Percentiles rank a stretch among this genome's conserved stretches.
phyloP scores from a whole-genome alignment of 345 rosid species.

The Physaria fendleri region DNA sequence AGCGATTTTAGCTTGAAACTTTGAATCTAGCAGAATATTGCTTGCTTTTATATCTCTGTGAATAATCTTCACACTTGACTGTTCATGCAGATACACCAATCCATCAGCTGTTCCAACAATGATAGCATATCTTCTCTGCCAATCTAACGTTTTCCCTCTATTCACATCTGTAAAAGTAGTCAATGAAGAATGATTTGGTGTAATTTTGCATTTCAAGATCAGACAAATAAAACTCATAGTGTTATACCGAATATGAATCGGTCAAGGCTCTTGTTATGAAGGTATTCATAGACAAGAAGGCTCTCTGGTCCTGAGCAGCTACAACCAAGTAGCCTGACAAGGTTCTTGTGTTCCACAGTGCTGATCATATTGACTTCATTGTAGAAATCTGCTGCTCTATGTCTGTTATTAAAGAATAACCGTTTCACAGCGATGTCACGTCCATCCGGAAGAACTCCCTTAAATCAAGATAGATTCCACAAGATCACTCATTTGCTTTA shows the following conservation, averaged over 20 bases:
- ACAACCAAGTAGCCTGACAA: constrained; percentile 85
- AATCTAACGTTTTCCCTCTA: constrained; percentile 55
- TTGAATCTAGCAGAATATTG: constrained; percentile 70
- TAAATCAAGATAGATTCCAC: constrained; percentile 17
- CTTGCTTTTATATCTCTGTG: constrained; percentile 95
- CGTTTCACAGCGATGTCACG: constrained; percentile 91
- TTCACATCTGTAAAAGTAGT: constrained; percentile 42
- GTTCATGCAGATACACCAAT: constrained; percentile 74
- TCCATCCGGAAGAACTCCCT: constrained; percentile 89
- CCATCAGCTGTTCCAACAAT: constrained; percentile 87
- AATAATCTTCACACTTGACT: constrained; percentile 57
- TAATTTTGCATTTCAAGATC: neutral
- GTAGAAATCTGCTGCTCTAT: constrained; percentile 86
- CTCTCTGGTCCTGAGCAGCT: constrained; percentile 94
- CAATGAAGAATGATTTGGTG: neutral
- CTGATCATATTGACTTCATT: constrained; percentile 91
- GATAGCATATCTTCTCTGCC: constrained; percentile 61
- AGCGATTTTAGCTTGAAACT: constrained; percentile 81
- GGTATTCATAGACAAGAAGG: constrained; percentile 84
- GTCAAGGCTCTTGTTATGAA: constrained; percentile 81
- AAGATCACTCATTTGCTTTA: neutral
- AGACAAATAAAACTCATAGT: neutral
- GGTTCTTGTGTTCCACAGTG: constrained; percentile 82
- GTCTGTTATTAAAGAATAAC: constrained; percentile 83
- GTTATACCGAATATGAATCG: constrained; percentile 59